A percentile compares a stretch with the other conserved stretches of the same genome.
Evolutionary conservation across 2,329 filamentous ascomycete genomes (phyloP).

Genomic region (Cladosporium phlei): DNA sequence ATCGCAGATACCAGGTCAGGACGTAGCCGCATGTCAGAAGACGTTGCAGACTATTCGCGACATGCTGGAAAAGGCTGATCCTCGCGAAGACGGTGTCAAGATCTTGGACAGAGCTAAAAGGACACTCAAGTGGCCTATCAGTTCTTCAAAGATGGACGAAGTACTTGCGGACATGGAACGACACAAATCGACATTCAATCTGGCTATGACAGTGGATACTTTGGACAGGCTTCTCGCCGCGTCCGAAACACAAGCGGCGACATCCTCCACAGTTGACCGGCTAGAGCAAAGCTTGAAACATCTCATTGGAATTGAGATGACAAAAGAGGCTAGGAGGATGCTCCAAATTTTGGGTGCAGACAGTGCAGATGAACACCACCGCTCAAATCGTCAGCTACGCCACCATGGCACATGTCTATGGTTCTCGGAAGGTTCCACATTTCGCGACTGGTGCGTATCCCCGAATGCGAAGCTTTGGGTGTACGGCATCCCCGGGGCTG

Average conservation of each 20-base stretch:
- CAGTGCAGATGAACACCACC: not conserved
- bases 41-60: not conserved
- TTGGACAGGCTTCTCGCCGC: not conserved
- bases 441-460: not conserved
- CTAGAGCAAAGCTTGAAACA: not conserved
- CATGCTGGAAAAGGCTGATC: not conserved
- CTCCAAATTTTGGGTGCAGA: not conserved
- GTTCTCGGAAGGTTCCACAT: not conserved
- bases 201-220: not conserved
- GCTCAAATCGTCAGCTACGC: not conserved
- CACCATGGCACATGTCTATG: not conserved
- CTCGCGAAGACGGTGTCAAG: not conserved
- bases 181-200: constrained; percentile 1
- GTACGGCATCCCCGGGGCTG: not conserved
- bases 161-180: not conserved
- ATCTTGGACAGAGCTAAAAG: not conserved
- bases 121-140: not conserved
- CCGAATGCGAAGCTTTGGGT: not conserved
- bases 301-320: not conserved
- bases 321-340: not conserved
- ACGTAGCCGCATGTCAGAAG: not conserved
- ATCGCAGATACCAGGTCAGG: not conserved
- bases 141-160: not conserved
- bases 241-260: not conserved
- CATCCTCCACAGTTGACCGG: no score